Evolutionary conservation across 257 asterid species (phyloP).

Genomic region (Verbascum thapsus): DNA sequence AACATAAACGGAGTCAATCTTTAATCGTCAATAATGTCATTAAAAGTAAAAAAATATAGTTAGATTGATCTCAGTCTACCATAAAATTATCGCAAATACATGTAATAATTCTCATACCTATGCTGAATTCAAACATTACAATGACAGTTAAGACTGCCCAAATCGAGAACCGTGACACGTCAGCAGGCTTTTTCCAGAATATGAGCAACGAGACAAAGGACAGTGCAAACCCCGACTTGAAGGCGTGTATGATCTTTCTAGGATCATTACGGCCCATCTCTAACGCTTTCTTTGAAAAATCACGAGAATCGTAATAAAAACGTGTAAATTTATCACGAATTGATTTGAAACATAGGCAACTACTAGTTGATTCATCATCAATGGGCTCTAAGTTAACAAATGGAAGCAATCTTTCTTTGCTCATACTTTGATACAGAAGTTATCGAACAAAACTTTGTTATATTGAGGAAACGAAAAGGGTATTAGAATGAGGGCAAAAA

Average conservation of each 20-base stretch:
- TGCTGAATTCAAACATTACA: slow-evolving; percentile 83
- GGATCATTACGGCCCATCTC: slow-evolving; percentile 74
- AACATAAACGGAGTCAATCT: too few species aligned
- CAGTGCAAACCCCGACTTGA: slow-evolving; percentile 70
- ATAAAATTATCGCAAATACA: too few species aligned
- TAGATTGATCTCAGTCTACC: too few species aligned
- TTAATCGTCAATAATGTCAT: too few species aligned
- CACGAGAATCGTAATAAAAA: neutral
- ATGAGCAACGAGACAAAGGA: slow-evolving; percentile 59
- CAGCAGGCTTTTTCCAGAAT: slow-evolving; percentile 61
- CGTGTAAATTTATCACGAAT: neutral
- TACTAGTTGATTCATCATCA: slow-evolving; percentile 23
- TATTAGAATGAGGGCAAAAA: slow-evolving; percentile 11
- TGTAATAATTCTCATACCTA: slow-evolving; percentile 47
- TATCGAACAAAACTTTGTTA: neutral
- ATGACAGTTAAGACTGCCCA: slow-evolving; percentile 82
- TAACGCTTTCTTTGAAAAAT: slow-evolving; percentile 38
- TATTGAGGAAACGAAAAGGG: too few species aligned
- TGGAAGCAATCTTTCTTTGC: slow-evolving; percentile 41
- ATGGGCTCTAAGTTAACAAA: slow-evolving; percentile 18
- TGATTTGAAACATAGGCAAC: slow-evolving; percentile 16
- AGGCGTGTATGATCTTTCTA: slow-evolving; percentile 58
- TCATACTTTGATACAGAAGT: slow-evolving; percentile 26
- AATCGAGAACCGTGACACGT: slow-evolving; percentile 54
- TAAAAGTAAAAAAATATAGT: too few species aligned